Percentiles rank a stretch among this genome's conserved stretches.
Evolutionary conservation across 148 eudicot genomes (phyloP).

Genomic region (Pouteria glomerata): DNA sequence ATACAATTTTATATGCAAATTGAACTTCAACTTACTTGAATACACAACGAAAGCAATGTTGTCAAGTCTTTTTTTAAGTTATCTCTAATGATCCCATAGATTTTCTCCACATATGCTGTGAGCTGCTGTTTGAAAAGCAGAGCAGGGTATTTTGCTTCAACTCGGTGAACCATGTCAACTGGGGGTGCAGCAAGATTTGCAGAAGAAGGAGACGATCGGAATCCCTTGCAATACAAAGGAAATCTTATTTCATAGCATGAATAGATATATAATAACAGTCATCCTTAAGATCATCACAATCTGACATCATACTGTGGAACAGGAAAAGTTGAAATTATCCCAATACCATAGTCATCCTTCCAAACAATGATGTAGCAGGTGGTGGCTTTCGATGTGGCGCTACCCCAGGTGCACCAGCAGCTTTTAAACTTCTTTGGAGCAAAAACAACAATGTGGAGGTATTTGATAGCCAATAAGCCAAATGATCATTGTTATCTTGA

Average conservation of each 20-base stretch:
- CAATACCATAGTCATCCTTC: constrained; percentile 93
- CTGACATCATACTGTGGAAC: background rate
- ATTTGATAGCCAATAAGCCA: constrained; percentile 97
- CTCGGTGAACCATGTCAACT: constrained; percentile 58
- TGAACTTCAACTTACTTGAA: constrained; percentile 43
- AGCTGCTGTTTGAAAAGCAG: constrained; percentile 89
- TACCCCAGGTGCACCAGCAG: constrained; percentile 52
- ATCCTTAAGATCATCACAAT: background rate
- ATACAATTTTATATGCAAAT: background rate
- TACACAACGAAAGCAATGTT: constrained; percentile 71
- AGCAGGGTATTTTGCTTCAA: constrained; percentile 90
- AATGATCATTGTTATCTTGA: constrained; percentile 77
- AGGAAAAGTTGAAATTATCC: constrained; percentile 7
- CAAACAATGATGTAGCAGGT: constrained; percentile 84
- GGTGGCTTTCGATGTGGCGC: constrained; percentile 68
- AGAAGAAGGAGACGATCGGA: constrained; percentile 90
- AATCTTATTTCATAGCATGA: background rate
- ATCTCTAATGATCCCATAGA: constrained; percentile 78
- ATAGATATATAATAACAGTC: background rate
- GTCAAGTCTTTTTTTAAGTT: constrained; percentile 83
- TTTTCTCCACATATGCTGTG: constrained; percentile 81
- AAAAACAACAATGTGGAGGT: constrained; percentile 82
- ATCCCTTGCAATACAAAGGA: constrained; percentile 45
- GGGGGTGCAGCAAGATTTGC: constrained; percentile 54
- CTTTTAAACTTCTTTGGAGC: constrained; percentile 76